Conservation (phyloP, 345 rosid species). For the Eucalyptus melliodora region DNA sequence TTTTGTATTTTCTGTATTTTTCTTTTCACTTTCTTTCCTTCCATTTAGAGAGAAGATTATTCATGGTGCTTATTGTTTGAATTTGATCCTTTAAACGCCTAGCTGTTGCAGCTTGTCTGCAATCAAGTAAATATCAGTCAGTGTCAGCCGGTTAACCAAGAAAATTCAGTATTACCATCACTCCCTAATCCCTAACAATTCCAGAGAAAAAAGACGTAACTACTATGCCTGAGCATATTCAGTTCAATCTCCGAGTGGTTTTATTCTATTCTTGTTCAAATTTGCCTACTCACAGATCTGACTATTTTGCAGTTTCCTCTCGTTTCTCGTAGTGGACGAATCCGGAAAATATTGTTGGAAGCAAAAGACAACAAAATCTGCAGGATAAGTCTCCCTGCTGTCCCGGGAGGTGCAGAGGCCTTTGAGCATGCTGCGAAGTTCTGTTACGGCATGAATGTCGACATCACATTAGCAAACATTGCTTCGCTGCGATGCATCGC, state of each 20-base stretch:
- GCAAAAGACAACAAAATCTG: constrained; percentile 61
- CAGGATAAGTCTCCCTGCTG: constrained; percentile 37
- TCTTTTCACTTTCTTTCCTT: neutral
- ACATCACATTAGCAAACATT: constrained; percentile 52
- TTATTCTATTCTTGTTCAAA: neutral
- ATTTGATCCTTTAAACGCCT: neutral
- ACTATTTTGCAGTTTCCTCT: constrained; percentile 69
- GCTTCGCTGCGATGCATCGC: constrained; percentile 66
- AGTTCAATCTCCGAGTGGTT: neutral
- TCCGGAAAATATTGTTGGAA: constrained; percentile 59
- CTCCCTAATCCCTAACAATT: neutral
- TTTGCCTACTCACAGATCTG: neutral
- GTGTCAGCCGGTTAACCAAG: neutral
- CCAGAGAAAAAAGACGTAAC: neutral
- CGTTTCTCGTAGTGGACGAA: constrained; percentile 83
- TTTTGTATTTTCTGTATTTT: neutral
- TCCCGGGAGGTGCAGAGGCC: constrained; percentile 85
- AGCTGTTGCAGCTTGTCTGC: neutral
- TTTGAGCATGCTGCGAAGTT: constrained; percentile 97
- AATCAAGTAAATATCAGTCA: neutral
- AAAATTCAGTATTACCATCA: neutral
- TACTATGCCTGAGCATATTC: neutral
- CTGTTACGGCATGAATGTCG: constrained; percentile 77
- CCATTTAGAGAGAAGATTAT: neutral
- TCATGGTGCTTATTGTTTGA: neutral